Base-by-base conservation (phyloP, 2,329 filamentous ascomycete species). In the Teratosphaeria gauchensis region DNA sequence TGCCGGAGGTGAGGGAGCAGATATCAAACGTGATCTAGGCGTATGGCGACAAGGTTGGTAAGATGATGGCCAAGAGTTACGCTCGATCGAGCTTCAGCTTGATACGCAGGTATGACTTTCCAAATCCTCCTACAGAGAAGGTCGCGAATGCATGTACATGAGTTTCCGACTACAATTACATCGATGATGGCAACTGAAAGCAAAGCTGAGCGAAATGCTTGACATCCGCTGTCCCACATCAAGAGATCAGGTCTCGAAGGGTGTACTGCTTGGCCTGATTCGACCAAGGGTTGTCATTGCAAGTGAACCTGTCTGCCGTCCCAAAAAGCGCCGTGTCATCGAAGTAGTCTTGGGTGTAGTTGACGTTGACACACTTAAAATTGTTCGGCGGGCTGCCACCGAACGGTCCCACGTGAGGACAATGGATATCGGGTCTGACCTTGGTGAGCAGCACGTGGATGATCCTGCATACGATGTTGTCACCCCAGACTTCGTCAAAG, bases 401-500 rank as follows among this genome's bases (percentile, higher is more conserved):
- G 3, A 59, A 63, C 1, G 69, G 67, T n/a, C 69, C 68, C 6
- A 70, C 68, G 51, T 70, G 67, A 11, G 68, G 61, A 58, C 69
- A 71, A 54, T 71, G 68, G 16, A 67, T 63, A 14, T 67, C 63
- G 11, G 68, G 68, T 31, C 66, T 51, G 16, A 68, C 59, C 19
- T 55, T 53, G 1, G 69, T 67, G 30, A 78, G 66, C 21, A 77
- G 66, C 30, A 76, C 59, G 62, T 78, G 76, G 48, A 78, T 74
- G 7, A 66, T 70, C 2, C 76, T 66, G 62, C 75, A 78, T 30
- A 74, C 74, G 8, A 78, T 64, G 55, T 76, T 77, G 60, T 78
- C 75, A 9, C 73, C 75, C 73, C 75, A 78, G 16, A 19, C 31
- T 33, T 53, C 51, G 51, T 53, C 51, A 12, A 31, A 53, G 31